Evolutionary conservation across 2,329 filamentous ascomycete genomes (phyloP).

Genomic region (Xylariaceae sp.): DNA sequence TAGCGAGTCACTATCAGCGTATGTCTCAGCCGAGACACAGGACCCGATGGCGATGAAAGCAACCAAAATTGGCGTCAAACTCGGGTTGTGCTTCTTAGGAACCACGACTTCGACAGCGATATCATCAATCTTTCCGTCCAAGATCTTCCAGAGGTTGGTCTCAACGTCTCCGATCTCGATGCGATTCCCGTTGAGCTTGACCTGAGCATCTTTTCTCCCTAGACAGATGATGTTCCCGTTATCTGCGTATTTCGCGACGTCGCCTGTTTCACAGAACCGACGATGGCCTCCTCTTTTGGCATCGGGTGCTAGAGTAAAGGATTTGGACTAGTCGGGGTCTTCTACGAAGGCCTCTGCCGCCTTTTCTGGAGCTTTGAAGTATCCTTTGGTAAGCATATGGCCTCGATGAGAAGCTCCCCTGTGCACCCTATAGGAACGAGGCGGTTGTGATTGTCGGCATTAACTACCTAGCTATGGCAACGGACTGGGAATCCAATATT

Average conservation of each 20-base stretch:
- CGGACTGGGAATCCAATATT: neutral
- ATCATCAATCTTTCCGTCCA: slow-evolving; percentile 3
- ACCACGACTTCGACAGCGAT: slow-evolving; percentile 2
- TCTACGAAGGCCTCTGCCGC: neutral
- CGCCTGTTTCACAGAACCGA: neutral
- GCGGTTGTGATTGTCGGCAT: neutral
- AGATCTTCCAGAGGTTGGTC: neutral
- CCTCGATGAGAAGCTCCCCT: neutral
- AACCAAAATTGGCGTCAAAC: neutral
- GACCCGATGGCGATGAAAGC: slow-evolving; percentile 3
- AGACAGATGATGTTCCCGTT: neutral
- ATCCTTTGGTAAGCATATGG: neutral
- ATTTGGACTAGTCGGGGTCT: neutral
- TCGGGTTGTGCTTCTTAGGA: slow-evolving; percentile 3
- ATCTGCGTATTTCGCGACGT: neutral
- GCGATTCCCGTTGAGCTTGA: neutral
- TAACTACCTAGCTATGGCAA: neutral
- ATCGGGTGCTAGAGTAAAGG: neutral
- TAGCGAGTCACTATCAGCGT: neutral
- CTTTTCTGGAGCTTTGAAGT: neutral
- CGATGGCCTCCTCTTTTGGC: neutral
- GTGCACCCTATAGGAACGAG: neutral
- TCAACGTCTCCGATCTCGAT: neutral
- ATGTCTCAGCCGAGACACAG: neutral
- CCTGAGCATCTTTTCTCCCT: neutral